Conservation (phyloP, 257 asterid genomes). For the Solanum tacnaense region DNA sequence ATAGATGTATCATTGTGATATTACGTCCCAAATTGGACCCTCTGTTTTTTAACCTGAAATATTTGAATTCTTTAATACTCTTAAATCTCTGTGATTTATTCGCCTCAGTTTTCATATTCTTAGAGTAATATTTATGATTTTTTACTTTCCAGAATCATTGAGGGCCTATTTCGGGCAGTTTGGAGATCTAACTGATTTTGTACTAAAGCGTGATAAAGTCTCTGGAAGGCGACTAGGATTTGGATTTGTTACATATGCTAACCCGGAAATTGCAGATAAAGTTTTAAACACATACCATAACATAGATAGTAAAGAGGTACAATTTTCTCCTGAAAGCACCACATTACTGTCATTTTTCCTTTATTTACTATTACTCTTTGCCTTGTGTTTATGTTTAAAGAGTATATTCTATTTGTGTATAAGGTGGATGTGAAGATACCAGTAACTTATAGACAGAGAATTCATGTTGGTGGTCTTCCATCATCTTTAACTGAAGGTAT, state of each 20-base stretch:
- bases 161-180: constrained; percentile 70
- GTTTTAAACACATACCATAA: constrained; percentile 80
- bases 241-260: constrained; percentile 87
- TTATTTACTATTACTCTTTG: neutral
- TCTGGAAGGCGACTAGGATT: constrained; percentile 96
- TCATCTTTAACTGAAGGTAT: constrained; percentile 63
- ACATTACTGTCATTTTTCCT: neutral
- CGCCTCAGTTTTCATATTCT: no score
- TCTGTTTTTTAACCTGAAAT: neutral
- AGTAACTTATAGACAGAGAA: constrained; percentile 83
- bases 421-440: constrained; percentile 97
- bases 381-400: neutral
- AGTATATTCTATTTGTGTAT: no score
- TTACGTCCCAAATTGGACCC: neutral
- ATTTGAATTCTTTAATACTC: neutral
- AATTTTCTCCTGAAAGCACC: constrained; percentile 1
- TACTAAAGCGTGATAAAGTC: constrained; percentile 40
- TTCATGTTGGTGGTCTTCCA: constrained; percentile 89
- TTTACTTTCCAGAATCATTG: constrained; percentile 55
- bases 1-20: neutral
- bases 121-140: neutral
- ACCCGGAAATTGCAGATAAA: constrained; percentile 66
- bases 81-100: neutral
- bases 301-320: constrained; percentile 81
- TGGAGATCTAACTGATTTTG: constrained; percentile 83